Evolutionary conservation across 2,329 filamentous ascomycete genomes (phyloP), one percentile per base, ranked within the genome.

Genomic region (Fusarium bulbicola): DNA sequence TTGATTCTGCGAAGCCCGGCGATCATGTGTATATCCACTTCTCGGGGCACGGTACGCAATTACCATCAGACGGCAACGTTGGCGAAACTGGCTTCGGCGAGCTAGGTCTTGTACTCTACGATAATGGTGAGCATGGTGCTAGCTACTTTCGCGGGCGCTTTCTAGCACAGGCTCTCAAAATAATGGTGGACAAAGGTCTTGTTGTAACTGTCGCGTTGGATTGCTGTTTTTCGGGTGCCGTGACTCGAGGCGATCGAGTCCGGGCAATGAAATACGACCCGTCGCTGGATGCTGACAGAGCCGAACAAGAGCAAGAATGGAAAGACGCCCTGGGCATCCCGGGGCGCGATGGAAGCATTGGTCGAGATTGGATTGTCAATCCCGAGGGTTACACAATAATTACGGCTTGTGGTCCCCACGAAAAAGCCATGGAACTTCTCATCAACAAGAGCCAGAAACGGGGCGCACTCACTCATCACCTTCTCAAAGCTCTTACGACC

Each of bases 311-410:
- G 18, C n/a, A 3, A 16, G n/a, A 26, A 36, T 52, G 13, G n/a
- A 52, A 2, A 6, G n/a, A 15, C 0, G 7, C 18, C 2, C 18
- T 52, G 0, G 32, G 49, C 1, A 16, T 52, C 1, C n/a, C 32
- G 0, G 32, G 13, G 6, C 16, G 49, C 1, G 32, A 52, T 26
- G 49, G 3, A 6, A 52, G n/a, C 0, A 26, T 52, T 20, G 32
- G 5, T 0, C 5, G n/a, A 36, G 49, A 52, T 20, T 52, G 49
- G 30, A 32, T 52, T 24, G 32, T 52, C 7, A 52, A 36, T 21
- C n/a, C 32, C 3, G 13, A 52, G 0, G 49, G 49, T 12, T 52
- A 36, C 32, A 52, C 32, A 0, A 36, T 52, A 0, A 36, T 52
- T 0, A 36, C 49, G 0, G 49, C 49, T 15, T 52, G 32, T 9